These are phyloP conservation scores for Fusarium burgessii DNA, from an alignment of 2,329 filamentous ascomycete genomes.

Conservation along the genomic window DNA sequence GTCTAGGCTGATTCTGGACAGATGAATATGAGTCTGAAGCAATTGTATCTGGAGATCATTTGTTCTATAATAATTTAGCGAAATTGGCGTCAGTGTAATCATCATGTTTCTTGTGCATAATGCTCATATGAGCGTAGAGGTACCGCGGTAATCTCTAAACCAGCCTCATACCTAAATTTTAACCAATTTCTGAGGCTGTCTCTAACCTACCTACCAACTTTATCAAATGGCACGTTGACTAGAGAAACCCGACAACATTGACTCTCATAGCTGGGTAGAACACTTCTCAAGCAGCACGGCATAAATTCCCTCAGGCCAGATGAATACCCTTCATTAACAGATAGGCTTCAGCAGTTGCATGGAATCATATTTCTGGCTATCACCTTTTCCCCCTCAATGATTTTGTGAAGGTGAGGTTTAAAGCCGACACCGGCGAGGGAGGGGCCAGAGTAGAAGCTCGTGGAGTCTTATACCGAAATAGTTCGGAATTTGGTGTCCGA, in stretches of 20 bases:
- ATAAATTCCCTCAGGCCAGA: slow-evolving; percentile 42
- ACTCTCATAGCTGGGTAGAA: neutral
- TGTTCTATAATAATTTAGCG: neutral
- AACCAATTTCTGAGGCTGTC: neutral
- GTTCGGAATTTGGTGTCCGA: slow-evolving; percentile 45
- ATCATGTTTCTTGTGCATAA: neutral
- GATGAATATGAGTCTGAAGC: neutral
- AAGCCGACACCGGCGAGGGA: slow-evolving; percentile 46
- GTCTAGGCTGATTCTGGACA: neutral
- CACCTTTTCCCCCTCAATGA: slow-evolving; percentile 44
- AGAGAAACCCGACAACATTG: slow-evolving; percentile 17
- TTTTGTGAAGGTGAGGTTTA: slow-evolving; percentile 30
- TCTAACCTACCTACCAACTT: neutral
- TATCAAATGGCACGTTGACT: slow-evolving; percentile 22
- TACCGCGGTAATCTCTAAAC: neutral
- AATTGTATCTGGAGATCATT: neutral
- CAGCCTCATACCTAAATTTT: neutral
- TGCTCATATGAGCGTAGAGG: neutral
- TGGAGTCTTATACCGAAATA: slow-evolving; percentile 7
- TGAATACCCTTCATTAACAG: slow-evolving; percentile 13
- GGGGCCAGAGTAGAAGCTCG: slow-evolving; percentile 40
- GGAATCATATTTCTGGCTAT: slow-evolving; percentile 3
- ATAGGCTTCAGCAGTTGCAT: slow-evolving; percentile 22
- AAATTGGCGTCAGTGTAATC: neutral
- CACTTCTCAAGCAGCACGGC: slow-evolving; percentile 7